Evolutionary conservation across 169 alveolate species (phyloP).

Genomic region (Plasmodium vinckei): DNA sequence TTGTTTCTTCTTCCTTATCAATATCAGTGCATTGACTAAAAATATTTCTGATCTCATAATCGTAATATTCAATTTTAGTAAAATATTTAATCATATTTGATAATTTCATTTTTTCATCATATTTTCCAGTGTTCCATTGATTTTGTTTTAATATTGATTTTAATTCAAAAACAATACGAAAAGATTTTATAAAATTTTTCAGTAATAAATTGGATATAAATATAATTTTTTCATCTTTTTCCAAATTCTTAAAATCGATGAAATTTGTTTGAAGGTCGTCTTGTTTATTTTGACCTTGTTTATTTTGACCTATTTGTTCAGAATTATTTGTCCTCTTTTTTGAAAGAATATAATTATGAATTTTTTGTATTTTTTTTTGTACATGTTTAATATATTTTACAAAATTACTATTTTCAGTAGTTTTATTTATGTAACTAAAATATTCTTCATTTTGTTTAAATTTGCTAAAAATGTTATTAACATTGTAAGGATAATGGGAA

Average conservation of each 20-base stretch:
- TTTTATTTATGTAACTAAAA: slow-evolving; percentile 45
- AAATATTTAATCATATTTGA: slow-evolving; percentile 51
- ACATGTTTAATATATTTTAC: slow-evolving; percentile 42
- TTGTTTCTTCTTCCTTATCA: not conserved
- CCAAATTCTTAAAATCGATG: slow-evolving; percentile 16
- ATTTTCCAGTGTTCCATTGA: slow-evolving; percentile 39
- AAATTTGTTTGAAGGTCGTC: not conserved
- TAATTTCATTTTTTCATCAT: slow-evolving; percentile 27
- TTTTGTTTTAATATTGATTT: slow-evolving; percentile 20
- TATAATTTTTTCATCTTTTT: slow-evolving; percentile 55
- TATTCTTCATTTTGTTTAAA: slow-evolving; percentile 28
- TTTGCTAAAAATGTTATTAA: not conserved
- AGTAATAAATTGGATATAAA: slow-evolving; percentile 48
- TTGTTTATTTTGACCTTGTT: not conserved
- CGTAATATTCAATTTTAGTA: slow-evolving; percentile 71
- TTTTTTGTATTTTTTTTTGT: slow-evolving; percentile 21
- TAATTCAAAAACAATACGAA: slow-evolving; percentile 17
- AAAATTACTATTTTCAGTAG: slow-evolving; percentile 16
- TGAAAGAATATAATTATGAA: slow-evolving; percentile 5
- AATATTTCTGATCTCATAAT: slow-evolving; percentile 46
- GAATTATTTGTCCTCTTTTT: not conserved
- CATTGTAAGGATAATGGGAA: not conserved
- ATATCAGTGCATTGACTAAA: not conserved
- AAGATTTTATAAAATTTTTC: slow-evolving; percentile 69
- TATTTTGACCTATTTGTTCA: not conserved